A percentile compares a stretch with the other conserved stretches of the same genome.
Evolutionary conservation across 306 rosid genomes (phyloP).

Genomic region (Glycine latifolia): DNA sequence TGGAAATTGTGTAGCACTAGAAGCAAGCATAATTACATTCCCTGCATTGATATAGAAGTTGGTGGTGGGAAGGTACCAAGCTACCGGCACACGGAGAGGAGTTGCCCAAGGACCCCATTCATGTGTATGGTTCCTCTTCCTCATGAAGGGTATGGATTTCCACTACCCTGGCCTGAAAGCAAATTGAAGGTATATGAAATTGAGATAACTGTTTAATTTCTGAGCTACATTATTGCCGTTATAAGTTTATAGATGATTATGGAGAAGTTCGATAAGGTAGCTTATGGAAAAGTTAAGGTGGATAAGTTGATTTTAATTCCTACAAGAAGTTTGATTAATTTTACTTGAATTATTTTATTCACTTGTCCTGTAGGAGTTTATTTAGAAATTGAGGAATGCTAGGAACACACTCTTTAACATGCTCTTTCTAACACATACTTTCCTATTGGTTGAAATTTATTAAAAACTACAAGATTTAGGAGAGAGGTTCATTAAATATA

Average conservation of each 20-base stretch:
- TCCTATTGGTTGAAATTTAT: no score
- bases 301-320: not conserved
- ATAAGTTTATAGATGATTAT: not conserved
- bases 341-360: no score
- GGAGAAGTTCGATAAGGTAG: not conserved
- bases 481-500: no score
- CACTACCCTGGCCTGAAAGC: constrained; percentile 88
- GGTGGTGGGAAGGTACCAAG: constrained; percentile 65
- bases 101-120: constrained; percentile 72
- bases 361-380: not conserved
- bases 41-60: constrained; percentile 84
- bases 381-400: not conserved
- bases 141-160: constrained; percentile 63
- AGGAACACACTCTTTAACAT: no score
- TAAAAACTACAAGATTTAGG: no score
- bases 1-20: constrained; percentile 83
- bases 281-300: no score
- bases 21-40: constrained; percentile 94
- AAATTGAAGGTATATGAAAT: constrained; percentile 69
- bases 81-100: constrained; percentile 92
- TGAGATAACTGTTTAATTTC: not conserved
- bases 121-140: constrained; percentile 96
- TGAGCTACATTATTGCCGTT: not conserved
- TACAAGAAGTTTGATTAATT: not conserved
- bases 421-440: no score